A percentile compares a stretch with the other conserved stretches of the same genome.
These are phyloP conservation scores for Penicillium sp. DNA, from an alignment of 2,329 filamentous ascomycete genomes.

Conservation along the genomic window DNA sequence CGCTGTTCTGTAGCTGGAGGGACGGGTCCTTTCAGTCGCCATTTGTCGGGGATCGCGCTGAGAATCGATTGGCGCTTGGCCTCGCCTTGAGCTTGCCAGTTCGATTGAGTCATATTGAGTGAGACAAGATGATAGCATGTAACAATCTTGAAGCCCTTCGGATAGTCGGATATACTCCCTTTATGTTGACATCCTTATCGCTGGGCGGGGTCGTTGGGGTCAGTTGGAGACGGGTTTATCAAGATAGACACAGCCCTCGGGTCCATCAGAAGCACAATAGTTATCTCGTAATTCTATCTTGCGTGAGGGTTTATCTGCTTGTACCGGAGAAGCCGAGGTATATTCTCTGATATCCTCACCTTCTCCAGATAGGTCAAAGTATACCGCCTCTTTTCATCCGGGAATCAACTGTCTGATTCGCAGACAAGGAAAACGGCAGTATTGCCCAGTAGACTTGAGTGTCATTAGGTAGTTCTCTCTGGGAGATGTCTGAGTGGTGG, in stretches of 20 bases:
- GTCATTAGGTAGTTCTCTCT: too few relatives aligned
- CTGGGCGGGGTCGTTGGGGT: conserved; percentile 17
- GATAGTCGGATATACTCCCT: background rate
- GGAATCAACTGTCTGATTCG: background rate
- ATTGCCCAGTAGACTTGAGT: too few relatives aligned
- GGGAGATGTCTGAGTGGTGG: too few relatives aligned
- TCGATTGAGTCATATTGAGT: conserved; percentile 16
- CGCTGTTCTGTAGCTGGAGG: conserved; percentile 50
- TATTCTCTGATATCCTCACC: too few relatives aligned
- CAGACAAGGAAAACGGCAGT: too few relatives aligned
- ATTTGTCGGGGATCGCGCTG: conserved; percentile 53
- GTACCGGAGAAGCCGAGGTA: background rate
- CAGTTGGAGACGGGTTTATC: conserved; percentile 7
- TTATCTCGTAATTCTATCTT: conserved; percentile 1
- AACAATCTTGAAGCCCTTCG: background rate
- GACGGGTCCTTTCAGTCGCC: conserved; percentile 46
- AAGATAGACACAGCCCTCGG: background rate
- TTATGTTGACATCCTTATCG: conserved; percentile 2
- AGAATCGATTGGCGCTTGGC: conserved; percentile 53
- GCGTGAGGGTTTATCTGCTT: background rate
- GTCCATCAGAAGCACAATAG: background rate
- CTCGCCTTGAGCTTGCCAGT: conserved; percentile 50
- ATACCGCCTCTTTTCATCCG: background rate
- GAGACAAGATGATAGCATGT: background rate
- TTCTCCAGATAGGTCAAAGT: background rate